phyloP scores from a whole-genome alignment of 1,139 yeast genomes.

The Blastobotrys arbuscula region DNA sequence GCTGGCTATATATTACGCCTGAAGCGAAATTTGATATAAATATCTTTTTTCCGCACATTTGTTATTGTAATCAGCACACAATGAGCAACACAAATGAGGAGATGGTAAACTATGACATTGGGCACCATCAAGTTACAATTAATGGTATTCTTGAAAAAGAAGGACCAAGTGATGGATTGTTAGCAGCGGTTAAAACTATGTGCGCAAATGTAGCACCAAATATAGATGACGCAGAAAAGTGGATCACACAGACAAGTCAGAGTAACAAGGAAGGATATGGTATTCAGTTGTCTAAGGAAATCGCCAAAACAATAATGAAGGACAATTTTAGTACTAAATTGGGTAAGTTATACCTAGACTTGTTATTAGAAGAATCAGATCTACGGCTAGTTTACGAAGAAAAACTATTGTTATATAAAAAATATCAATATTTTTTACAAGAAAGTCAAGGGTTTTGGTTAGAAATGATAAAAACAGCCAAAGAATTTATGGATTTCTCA shows the following conservation, averaged over 20 bases:
- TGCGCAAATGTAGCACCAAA: not conserved
- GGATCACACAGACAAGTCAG: not conserved
- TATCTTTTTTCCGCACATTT: too few species aligned
- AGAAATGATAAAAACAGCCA: too few species aligned
- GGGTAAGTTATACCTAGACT: not conserved
- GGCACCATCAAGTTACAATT: not conserved
- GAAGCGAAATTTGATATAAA: too few species aligned
- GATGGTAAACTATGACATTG: not conserved
- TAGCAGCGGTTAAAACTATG: not conserved
- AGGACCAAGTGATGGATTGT: not conserved
- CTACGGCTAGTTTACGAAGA: not conserved
- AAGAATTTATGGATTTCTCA: too few species aligned
- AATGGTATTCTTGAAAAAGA: not conserved
- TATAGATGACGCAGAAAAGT: not conserved
- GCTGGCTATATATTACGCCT: too few species aligned
- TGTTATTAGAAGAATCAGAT: not conserved
- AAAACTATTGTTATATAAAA: not conserved
- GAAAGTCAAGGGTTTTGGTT: not conserved
- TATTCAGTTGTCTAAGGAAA: not conserved
- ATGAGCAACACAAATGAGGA: slow-evolving; percentile 1
- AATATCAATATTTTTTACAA: not conserved
- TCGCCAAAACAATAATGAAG: not conserved
- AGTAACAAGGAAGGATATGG: not conserved
- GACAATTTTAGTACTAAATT: not conserved
- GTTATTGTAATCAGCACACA: too few species aligned